Conservation (phyloP, 2,329 filamentous ascomycete genomes). For the Aureobasidium vineae region DNA sequence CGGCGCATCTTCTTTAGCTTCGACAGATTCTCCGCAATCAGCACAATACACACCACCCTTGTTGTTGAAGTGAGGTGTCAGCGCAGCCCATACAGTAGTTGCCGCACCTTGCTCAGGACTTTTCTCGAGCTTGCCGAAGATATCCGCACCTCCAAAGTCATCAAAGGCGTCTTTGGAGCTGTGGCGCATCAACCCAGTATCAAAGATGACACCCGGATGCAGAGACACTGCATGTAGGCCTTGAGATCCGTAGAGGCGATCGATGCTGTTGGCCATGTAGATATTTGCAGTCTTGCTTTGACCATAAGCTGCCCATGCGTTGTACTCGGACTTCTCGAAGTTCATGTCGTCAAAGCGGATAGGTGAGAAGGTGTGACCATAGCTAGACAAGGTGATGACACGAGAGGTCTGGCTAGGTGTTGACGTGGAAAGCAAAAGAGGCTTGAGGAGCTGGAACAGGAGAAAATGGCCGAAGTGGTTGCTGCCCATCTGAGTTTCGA, state of each 20-base stretch:
- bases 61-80: conserved; percentile 46
- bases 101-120: conserved; percentile 32
- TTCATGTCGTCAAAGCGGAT: conserved; percentile 46
- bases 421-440: conserved; percentile 43
- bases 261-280: conserved; percentile 53
- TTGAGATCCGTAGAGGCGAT: conserved; percentile 48
- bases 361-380: conserved; percentile 42
- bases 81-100: conserved; percentile 49
- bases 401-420: conserved; percentile 47
- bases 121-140: neutral
- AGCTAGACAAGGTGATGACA: conserved; percentile 49
- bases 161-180: neutral
- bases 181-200: conserved; percentile 29
- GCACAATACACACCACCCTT: conserved; percentile 50
- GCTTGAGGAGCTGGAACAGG: conserved; percentile 52
- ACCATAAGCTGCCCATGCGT: conserved; percentile 45
- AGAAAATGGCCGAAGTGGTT: conserved; percentile 58
- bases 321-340: conserved; percentile 39
- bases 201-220: conserved; percentile 46
- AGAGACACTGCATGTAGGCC: conserved; percentile 48
- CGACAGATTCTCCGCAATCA: conserved; percentile 42
- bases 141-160: neutral
- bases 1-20: conserved; percentile 33
- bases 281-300: conserved; percentile 55
- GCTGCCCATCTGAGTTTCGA: conserved; percentile 54